phyloP scores from a whole-genome alignment of 2,329 filamentous ascomycete genomes.

The Alternaria atra region DNA sequence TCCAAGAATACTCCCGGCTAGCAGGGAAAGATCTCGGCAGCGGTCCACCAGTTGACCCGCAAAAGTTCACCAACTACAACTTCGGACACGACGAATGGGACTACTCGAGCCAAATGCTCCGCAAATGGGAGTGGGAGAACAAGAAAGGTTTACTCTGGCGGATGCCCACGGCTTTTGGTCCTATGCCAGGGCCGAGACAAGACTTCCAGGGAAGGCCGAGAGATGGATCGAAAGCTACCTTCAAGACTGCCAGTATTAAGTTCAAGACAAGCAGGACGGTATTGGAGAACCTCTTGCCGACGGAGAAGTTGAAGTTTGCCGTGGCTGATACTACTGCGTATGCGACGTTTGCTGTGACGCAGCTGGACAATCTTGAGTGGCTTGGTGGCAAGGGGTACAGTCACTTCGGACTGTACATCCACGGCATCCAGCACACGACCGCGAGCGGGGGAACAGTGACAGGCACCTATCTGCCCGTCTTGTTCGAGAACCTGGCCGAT shows the following conservation, averaged over 20 bases:
- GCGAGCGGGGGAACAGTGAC: constrained; percentile 57
- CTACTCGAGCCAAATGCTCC: constrained; percentile 61
- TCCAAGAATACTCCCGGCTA: constrained; percentile 67
- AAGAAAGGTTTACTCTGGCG: constrained; percentile 49
- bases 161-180: constrained; percentile 56
- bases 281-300: constrained; percentile 54
- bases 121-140: constrained; percentile 60
- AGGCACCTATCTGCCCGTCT: constrained; percentile 65
- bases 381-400: constrained; percentile 68
- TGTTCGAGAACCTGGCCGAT: constrained; percentile 68
- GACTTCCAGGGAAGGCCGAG: constrained; percentile 32
- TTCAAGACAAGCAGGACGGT: constrained; percentile 54
- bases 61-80: constrained; percentile 60
- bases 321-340: constrained; percentile 50
- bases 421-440: constrained; percentile 67
- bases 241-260: constrained; percentile 52
- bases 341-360: constrained; percentile 52
- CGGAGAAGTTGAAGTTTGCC: constrained; percentile 47
- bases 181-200: constrained; percentile 54
- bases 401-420: constrained; percentile 68
- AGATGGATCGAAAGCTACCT: constrained; percentile 39
- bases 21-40: constrained; percentile 59
- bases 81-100: constrained; percentile 69
- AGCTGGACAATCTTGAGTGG: constrained; percentile 64
- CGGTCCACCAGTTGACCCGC: constrained; percentile 43